Evolutionary conservation across 2,329 filamentous ascomycete species (phyloP).

Genomic region (Ophiostoma sp.): DNA sequence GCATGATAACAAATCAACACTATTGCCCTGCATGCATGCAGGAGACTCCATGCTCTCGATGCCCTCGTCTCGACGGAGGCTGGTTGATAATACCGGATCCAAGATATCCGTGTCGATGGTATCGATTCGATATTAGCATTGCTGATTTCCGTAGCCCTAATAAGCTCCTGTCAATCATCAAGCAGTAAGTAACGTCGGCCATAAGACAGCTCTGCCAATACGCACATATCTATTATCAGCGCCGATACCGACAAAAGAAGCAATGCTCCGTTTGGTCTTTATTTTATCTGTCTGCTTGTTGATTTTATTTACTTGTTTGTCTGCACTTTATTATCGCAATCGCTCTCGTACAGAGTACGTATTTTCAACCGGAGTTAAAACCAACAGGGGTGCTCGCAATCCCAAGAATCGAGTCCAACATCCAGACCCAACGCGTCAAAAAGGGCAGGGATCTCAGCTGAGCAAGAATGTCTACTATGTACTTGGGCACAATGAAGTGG

Average conservation of each 20-base stretch:
- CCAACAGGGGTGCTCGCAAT: not conserved
- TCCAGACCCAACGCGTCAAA: constrained; percentile 1
- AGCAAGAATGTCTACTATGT: not conserved
- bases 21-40: not conserved
- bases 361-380: not conserved
- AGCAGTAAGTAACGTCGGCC: too few species aligned
- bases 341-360: not conserved
- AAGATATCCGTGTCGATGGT: not conserved
- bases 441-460: constrained; percentile 7
- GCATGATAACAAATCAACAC: constrained; percentile 4
- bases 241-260: not conserved
- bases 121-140: too few species aligned
- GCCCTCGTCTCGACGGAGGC: not conserved
- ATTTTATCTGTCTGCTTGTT: not conserved
- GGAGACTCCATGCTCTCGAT: not conserved
- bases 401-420: not conserved
- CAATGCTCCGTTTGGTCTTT: not conserved
- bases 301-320: not conserved
- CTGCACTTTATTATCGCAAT: not conserved
- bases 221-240: not conserved
- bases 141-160: too few species aligned
- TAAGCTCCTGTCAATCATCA: too few species aligned
- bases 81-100: not conserved
- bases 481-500: not conserved
- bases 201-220: not conserved